Conservation (phyloP, 805 yeast species). For the Teunomyces gatunensis region DNA sequence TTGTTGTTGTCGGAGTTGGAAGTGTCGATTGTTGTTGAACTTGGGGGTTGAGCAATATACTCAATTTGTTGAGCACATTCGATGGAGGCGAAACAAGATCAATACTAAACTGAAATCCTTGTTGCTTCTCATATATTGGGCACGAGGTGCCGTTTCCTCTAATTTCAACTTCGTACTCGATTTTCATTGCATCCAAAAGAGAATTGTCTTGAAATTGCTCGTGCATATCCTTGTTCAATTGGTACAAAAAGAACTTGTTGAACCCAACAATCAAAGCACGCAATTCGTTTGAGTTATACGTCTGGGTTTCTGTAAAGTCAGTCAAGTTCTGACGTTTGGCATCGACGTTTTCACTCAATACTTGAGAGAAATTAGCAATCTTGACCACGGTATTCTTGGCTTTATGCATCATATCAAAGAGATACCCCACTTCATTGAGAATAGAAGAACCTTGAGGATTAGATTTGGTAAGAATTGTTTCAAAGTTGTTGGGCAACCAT, state of each 20-base stretch:
- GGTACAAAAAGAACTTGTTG: slow-evolving; percentile 56
- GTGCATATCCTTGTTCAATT: slow-evolving; percentile 50
- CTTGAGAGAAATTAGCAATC: slow-evolving; percentile 69
- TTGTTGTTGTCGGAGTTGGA: slow-evolving; percentile 12
- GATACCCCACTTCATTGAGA: slow-evolving; percentile 79
- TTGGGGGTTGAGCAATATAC: slow-evolving; percentile 14
- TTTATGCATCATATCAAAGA: slow-evolving; percentile 87
- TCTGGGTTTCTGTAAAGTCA: slow-evolving; percentile 47
- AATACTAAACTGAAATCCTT: slow-evolving; percentile 36
- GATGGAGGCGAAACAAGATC: slow-evolving; percentile 43
- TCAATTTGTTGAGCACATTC: slow-evolving; percentile 21
- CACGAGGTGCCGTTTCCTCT: slow-evolving; percentile 36
- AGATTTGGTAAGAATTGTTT: slow-evolving; percentile 21
- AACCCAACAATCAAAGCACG: slow-evolving; percentile 50
- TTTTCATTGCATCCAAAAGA: slow-evolving; percentile 38
- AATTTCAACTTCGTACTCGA: slow-evolving; percentile 42
- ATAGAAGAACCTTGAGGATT: slow-evolving; percentile 50
- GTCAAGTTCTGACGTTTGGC: slow-evolving; percentile 54
- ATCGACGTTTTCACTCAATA: slow-evolving; percentile 34
- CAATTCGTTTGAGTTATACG: slow-evolving; percentile 43
- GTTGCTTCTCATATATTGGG: slow-evolving; percentile 31
- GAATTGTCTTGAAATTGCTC: slow-evolving; percentile 21
- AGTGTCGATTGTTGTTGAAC: slow-evolving; percentile 10
- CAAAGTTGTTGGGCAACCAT: slow-evolving; percentile 42
- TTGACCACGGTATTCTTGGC: slow-evolving; percentile 71